Evolutionary conservation across 371 early-diverging fungal species (phyloP), one percentile per base, ranked within the genome.

Genomic region (Lichtheimia hyalospora): DNA sequence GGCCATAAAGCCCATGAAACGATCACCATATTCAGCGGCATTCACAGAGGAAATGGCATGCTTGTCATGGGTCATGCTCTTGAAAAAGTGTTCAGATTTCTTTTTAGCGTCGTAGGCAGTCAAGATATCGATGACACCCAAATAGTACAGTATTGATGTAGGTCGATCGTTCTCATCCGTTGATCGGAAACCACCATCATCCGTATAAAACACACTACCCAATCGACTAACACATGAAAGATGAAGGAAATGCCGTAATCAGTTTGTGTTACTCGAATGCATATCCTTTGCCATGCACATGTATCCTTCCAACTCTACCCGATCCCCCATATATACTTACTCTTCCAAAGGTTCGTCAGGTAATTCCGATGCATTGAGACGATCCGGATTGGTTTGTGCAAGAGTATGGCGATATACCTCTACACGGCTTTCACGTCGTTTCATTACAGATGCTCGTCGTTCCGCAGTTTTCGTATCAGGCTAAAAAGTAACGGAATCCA

Each of bases 101-200:
- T 98, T 98, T 62, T 81, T 78, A 48, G 84, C 68, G 68, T 92
- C 90, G 78, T 97, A 98, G 2, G 93, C 91, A n/a, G 99, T 98
- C 52, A 98, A 82, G 48, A 97, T 97, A 69, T 98, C 99, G 58
- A 98, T 98, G 63, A 97, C 89, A 21, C 98, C 98, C 58, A 97
- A 71, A 63, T 91, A 97, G 75, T 97, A 97, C 5, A 97, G 80
- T 49, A 87, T 79, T 51, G 85, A 73, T 5, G 83, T 69, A 13
- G 87, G 82, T 41, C 75, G 68, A 65, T 94, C 85, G 49, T 70
- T 44, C 52, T 84, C 86, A 66, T 92, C 91, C 2, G 95, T 91
- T 13, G 95, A 85, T 46, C 82, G 80, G 60, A 93, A 89, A 0
- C 99, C 98, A 54, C 98, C 98, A 51, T 94, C 85, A 57, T 97